Evolutionary conservation across 2,329 filamentous ascomycete genomes (phyloP), one percentile per base, ranked within the genome.

Genomic region (Neonectria punicea): DNA sequence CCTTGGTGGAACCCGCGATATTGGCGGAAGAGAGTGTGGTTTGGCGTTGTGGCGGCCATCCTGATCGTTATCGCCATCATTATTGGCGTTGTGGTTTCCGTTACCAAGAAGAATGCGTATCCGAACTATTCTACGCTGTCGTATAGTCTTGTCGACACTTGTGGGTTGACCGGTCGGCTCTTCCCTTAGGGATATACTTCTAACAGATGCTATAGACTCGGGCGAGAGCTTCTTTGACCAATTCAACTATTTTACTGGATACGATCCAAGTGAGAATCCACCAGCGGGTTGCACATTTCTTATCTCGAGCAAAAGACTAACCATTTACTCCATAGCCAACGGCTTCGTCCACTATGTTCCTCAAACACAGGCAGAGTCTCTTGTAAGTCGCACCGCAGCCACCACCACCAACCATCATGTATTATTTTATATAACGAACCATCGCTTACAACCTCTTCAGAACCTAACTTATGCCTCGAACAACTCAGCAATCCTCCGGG

Each of bases 391-490:
- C 43, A 36, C 51, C 14, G 5, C 30, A 16, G 3, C 30, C 30
- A 13, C 18, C 41, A 51, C 18, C 18, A 4, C 5, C 3, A 10
- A 4, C 5, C 2, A 30, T n/a, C 5, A 16, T 14, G 22, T 14
- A 18, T 13, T 16, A 14, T n/a, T 39, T n/a, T 1, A 13, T 16
- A 4, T 16, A 9, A 16, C 5, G 5, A 28, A 20, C 39, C 36
- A 22, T 25, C 46, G 43, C 28, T 46, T 14, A 54, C 57, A 7
- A 22, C 1, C 43, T 1, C 54, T 10, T 13, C 7, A 87, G 84
- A 92, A 92, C 77, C 82, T 92, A 34, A 92, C 90, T 0, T 87
- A 87, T 70, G 86, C 88, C 6, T 83, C 84, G 1, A 71, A 80
- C 1, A 77, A 79, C 43, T 82, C 85, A 0, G 89, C 88, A 10